A percentile compares a stretch with the other conserved stretches of the same genome.
Conservation (phyloP, 2,329 filamentous ascomycete genomes). For the Sarocladium kiliense region DNA sequence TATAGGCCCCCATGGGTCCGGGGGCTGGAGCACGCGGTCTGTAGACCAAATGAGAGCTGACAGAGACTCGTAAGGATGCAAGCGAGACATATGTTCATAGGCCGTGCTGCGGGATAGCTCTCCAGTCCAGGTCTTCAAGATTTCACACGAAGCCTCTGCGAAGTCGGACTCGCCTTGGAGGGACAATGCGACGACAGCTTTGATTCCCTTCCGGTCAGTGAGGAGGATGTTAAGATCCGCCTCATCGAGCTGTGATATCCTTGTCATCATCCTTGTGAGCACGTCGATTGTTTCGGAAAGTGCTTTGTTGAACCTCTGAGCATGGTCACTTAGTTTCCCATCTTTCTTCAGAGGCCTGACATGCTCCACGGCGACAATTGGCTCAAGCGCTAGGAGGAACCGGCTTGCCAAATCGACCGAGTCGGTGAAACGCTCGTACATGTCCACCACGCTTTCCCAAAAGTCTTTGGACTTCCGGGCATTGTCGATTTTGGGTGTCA, state of each 20-base stretch:
- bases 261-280: conserved; percentile 71
- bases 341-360: conserved; percentile 53
- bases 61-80: conserved; percentile 29
- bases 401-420: conserved; percentile 69
- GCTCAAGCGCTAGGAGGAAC: conserved; percentile 65
- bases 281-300: conserved; percentile 51
- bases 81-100: conserved; percentile 32
- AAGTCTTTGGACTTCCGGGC: conserved; percentile 52
- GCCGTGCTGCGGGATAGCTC: conserved; percentile 46
- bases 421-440: conserved; percentile 74
- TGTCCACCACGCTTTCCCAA: conserved; percentile 43
- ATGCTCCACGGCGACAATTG: conserved; percentile 70
- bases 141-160: conserved; percentile 72
- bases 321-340: conserved; percentile 30
- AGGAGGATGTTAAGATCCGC: conserved; percentile 67
- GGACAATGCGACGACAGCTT: conserved; percentile 71
- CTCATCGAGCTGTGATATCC: conserved; percentile 70
- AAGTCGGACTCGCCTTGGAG: conserved; percentile 76
- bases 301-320: conserved; percentile 70
- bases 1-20: conserved; percentile 47
- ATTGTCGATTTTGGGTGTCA: conserved; percentile 58
- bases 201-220: conserved; percentile 60
- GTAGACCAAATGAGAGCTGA: conserved; percentile 1
- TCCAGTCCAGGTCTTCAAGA: conserved; percentile 77
- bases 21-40: neutral